Conservation (phyloP, 768 basidiomycete genomes). For the Leccinum disarticulatum region DNA sequence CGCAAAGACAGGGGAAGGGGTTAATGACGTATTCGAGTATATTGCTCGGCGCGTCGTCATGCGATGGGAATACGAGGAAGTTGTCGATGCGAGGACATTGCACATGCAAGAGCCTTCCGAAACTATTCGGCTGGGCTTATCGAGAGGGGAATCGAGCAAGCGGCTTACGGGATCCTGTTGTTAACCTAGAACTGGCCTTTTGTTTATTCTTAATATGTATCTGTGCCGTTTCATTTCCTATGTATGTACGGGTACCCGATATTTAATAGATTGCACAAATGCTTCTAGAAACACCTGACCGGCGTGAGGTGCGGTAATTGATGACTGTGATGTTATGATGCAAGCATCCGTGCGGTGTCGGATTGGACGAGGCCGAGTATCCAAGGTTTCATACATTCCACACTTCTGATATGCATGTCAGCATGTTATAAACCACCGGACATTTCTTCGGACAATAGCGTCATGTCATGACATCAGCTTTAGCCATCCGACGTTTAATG, state of each 20-base stretch:
- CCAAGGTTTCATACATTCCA: neutral
- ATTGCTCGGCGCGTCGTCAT: slow-evolving; percentile 60
- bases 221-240: neutral
- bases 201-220: slow-evolving; percentile 31
- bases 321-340: neutral
- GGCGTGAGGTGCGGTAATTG: too few relatives aligned
- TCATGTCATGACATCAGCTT: too few relatives aligned
- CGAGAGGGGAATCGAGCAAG: slow-evolving; percentile 11
- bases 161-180: slow-evolving; percentile 20
- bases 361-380: neutral
- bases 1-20: slow-evolving; percentile 76
- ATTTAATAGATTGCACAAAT: neutral
- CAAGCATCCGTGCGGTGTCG: neutral
- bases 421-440: neutral
- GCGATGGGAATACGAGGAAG: slow-evolving; percentile 69
- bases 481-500: neutral
- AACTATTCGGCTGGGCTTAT: slow-evolving; percentile 38
- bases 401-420: neutral
- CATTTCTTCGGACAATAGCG: neutral
- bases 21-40: slow-evolving; percentile 74
- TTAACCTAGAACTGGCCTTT: neutral
- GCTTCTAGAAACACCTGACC: neutral
- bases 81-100: slow-evolving; percentile 45
- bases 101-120: slow-evolving; percentile 39
- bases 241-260: neutral